Conservation (phyloP, 441 rosid genomes). For the Syzygium malaccense region DNA sequence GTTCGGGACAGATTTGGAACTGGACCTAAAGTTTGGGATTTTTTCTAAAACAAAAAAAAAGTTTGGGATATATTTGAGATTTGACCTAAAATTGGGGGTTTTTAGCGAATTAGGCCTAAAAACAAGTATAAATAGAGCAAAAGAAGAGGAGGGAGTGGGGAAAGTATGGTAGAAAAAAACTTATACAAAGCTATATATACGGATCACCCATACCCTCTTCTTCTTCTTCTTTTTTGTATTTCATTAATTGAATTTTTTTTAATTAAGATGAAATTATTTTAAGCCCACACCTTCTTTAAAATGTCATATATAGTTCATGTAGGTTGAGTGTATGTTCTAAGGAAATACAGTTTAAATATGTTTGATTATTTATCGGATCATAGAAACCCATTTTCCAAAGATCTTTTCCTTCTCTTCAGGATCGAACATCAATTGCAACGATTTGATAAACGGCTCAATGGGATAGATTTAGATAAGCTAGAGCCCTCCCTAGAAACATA, state of each 20-base stretch:
- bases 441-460: neutral
- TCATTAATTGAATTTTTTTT: neutral
- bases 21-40: too few relatives aligned
- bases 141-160: neutral
- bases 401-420: neutral
- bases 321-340: neutral
- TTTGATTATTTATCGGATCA: neutral
- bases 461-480: neutral
- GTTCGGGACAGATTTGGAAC: too few relatives aligned
- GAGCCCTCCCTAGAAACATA: neutral
- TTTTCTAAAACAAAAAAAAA: too few relatives aligned
- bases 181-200: neutral
- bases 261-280: neutral
- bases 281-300: neutral
- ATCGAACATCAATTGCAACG: neutral
- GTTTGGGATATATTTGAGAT: too few relatives aligned
- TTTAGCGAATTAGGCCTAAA: neutral
- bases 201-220: neutral
- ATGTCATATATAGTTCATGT: neutral
- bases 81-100: too few relatives aligned
- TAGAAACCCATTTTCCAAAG: neutral
- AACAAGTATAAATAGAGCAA: neutral
- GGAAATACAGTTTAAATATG: neutral
- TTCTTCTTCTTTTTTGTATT: neutral
- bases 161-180: neutral